Base-by-base conservation (phyloP, 495 filamentous ascomycete species). In the Penicillium cinerascens region DNA sequence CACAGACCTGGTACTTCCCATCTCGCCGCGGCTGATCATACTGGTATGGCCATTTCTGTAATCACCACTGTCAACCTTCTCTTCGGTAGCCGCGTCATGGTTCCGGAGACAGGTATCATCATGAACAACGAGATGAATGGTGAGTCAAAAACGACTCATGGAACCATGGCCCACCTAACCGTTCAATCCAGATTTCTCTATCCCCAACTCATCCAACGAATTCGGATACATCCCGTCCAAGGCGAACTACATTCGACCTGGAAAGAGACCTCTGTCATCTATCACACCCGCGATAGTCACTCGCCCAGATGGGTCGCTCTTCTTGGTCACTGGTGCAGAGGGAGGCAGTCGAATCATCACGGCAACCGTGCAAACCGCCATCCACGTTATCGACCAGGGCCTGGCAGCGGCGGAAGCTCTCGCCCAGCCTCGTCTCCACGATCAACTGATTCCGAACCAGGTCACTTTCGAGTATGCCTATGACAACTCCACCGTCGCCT, bases 111-210 rank as follows among this genome's bases (percentile, higher is more conserved):
- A 0, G 85, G 85, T 27, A 81, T 96, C 44, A 88, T 95, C 42
- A 87, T 92, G 84, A 97, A 97, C 66, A 84, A 96, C 62, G 89
- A 96, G 64, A 96, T 96, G 91, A 88, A 96, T 63, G 88, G 87
- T 79, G 25, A 7, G 48, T 51, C 13, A 36, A 1, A 36, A 21
- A 16, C n/a, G 6, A 9, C 29, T 21, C 15, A 36, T 21, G 33
- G 18, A 43, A n/a, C n/a, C n/a, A n/a, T n/a, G n/a, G n/a, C n/a
- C n/a, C 29, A 11, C 13, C 26, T 33, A 13, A 33, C 29, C 8
- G 4, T 1, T 11, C 17, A 13, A 20, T 21, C 27, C 51, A 71
- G 80, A 84, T 52, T 92, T 92, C 74, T 86, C 82, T n/a, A 87
- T 91, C 46, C 91, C 91, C 3, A 80, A 80, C 15, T 73, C 75